These are phyloP conservation scores for Uncinocarpus reesii DNA, from an alignment of 2,329 filamentous ascomycete species.

Conservation along the genomic window DNA sequence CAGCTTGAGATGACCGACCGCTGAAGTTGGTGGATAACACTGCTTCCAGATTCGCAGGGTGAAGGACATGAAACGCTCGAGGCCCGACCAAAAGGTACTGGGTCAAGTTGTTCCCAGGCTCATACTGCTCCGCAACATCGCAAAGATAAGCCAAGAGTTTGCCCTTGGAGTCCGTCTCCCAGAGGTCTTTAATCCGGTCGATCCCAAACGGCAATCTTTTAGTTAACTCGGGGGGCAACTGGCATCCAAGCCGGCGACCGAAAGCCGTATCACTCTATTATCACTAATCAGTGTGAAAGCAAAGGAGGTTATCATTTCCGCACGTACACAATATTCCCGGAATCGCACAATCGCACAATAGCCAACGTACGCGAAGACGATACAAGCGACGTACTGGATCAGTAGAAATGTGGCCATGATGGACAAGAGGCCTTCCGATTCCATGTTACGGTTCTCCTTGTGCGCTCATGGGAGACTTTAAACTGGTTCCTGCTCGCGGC, in stretches of 20 bases:
- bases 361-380: neutral
- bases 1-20: neutral
- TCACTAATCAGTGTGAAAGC: neutral
- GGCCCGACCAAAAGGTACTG: constrained; percentile 18
- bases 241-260: constrained; percentile 18
- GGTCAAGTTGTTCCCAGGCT: constrained; percentile 20
- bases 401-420: no score
- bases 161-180: constrained; percentile 15
- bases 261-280: neutral
- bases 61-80: constrained; percentile 15
- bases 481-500: no score
- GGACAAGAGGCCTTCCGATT: no score
- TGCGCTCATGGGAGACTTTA: no score
- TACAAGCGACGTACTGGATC: no score
- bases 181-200: constrained; percentile 24
- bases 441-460: no score
- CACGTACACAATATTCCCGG: neutral
- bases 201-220: constrained; percentile 29
- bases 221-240: constrained; percentile 25
- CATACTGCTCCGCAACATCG: constrained; percentile 18
- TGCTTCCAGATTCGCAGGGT: constrained; percentile 17
- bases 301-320: no score
- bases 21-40: constrained; percentile 17
- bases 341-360: neutral
- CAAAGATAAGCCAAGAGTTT: constrained; percentile 16